Base-by-base conservation (phyloP, 257 asterid species). In the Solanum chmielewskii region DNA sequence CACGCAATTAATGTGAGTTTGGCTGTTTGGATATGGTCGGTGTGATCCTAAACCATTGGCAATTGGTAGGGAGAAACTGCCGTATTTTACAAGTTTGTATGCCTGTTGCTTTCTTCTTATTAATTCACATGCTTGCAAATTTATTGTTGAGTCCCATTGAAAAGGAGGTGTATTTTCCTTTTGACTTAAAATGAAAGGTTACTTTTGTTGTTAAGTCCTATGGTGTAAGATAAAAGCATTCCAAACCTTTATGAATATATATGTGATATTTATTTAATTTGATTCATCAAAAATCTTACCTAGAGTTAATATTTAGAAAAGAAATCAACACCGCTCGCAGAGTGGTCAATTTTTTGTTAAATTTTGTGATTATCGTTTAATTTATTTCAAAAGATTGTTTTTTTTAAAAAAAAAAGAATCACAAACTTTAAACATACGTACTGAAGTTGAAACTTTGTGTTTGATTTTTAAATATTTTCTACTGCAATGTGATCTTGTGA, bases 11-110 rank as follows among this genome's bases (percentile, higher is more conserved):
- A 78, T 45, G 84, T 45, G 64, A 45, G 64, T 15, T 78, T 77
- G 84, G 64, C 41, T 78, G 64, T 78, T 44, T 25, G 11, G 27
- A 78, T 78, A 78, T 78, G 84, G 84, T 45, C 64, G 84, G 84
- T 44, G 84, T 44, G 84, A 78, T 77, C 25, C 47, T 35, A 45
- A 77, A 77, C 84, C 83, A 77, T 25, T 77, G 62, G 82, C 56
- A 23, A 21, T 21, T 75, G 56, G 62, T 33, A 77, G 14, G n/a
- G 47, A 77, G 59, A 77, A n/a, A 76, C 60, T 77, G 83, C 62
- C 64, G 64, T 77, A 25, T 44, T 25, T 77, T 44, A 44, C 39
- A 47, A 44, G 35, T 47, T 44, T 45, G 9, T 14, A 77, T 44
- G 84, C 83, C 15, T 77, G 62, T 25, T 23, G n/a, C 41, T 77